Base-by-base conservation (phyloP, 441 rosid genomes). In the Pelargonium myrrhifolium region DNA sequence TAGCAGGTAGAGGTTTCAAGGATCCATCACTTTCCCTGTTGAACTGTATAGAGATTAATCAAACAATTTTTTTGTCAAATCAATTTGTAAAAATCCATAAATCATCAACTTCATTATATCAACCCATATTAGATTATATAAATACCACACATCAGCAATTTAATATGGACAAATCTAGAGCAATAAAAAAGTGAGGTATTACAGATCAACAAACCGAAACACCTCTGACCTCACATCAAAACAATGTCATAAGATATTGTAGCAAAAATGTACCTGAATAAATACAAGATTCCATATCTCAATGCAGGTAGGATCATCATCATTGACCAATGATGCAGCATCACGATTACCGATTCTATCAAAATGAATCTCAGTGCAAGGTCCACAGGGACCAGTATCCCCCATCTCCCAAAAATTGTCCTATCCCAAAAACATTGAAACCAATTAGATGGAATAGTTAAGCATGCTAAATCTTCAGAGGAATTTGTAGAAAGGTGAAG, bases 361-460 rank as follows among this genome's bases (percentile, higher is more conserved):
- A 66, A 72, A 95, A 82, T 95, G 99, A 65, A 95, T 95, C 76
- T 95, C 98, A 4, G 96, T 95, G 74, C 99, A 95, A 76, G 99
- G 99, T 55, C 99, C 99, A 69, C 99, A 92, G 8, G 98, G 99
- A 78, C 99, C 99, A 28, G 97, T 88, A 78, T 95, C 99, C 20
- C 99, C 99, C 97, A 95, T 92, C 86, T 95, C 99, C 98, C 98
- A 95, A 74, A 95, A 95, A 77, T 95, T 95, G 80, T 95, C 99
- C 99, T 91, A 74, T 61, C 55, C 20, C 9, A 37, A 70, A 62
- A 42, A 18, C 72, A 71, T 47, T 3, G 68, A 73, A 61, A 55
- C 26, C 68, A 66, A 78, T 68, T 22, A 66, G 65, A 55, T 20
- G 60, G 0, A 11, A 68, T 51, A 14, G 28, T 12, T 31, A 11